These are phyloP conservation scores for Penicillium soppii DNA, from an alignment of 495 filamentous ascomycete genomes.

Conservation along the genomic window DNA sequence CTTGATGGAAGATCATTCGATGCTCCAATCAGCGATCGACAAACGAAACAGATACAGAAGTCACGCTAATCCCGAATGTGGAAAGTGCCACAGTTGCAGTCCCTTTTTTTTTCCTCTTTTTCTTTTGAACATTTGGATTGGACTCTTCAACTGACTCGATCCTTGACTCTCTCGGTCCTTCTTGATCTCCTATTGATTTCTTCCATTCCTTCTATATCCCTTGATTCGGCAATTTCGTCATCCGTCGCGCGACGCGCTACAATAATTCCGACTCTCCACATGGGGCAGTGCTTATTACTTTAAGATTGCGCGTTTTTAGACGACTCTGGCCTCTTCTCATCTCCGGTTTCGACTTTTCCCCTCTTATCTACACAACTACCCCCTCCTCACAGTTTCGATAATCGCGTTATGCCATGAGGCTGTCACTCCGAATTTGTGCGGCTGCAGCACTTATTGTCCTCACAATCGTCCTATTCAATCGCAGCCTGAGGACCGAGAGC, in stretches of 20 bases:
- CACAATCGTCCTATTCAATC: slow-evolving; percentile 35
- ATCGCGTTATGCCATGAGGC: slow-evolving; percentile 44
- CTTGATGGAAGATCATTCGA: too few species aligned
- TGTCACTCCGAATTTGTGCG: slow-evolving; percentile 38
- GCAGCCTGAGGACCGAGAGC: slow-evolving; percentile 28
- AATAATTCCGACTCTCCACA: slow-evolving; percentile 1
- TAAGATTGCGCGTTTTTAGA: slow-evolving; percentile 6
- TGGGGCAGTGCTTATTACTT: slow-evolving; percentile 6
- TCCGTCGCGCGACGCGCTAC: slow-evolving; percentile 1
- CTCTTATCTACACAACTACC: background rate
- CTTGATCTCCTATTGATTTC: background rate
- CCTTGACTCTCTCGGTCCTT: background rate
- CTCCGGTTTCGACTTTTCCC: background rate
- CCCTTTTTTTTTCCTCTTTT: background rate
- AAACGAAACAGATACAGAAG: background rate
- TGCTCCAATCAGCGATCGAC: slow-evolving; percentile 5
- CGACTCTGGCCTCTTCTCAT: slow-evolving; percentile 5
- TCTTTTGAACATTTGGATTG: too few species aligned
- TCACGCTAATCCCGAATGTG: background rate
- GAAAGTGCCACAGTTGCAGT: background rate
- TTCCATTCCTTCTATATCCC: slow-evolving; percentile 3
- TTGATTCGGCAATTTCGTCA: slow-evolving; percentile 9
- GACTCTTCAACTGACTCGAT: too few species aligned
- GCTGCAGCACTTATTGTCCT: slow-evolving; percentile 35
- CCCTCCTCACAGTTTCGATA: background rate